Evolutionary conservation across 2,329 filamentous ascomycete genomes (phyloP).

Genomic region (Aspergillus sergii): DNA sequence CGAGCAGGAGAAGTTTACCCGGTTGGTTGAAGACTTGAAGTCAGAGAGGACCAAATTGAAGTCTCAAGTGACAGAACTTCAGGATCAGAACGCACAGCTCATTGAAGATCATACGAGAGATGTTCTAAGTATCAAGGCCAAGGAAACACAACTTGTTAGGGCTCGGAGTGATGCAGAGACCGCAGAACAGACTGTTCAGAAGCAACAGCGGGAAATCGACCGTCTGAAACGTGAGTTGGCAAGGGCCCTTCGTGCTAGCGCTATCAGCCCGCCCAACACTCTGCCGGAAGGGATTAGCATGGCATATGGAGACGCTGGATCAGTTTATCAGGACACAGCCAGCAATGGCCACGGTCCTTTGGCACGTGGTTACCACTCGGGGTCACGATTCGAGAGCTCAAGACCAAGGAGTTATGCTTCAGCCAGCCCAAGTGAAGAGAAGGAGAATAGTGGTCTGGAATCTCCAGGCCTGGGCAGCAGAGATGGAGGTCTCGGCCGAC

Average conservation of each 20-base stretch:
- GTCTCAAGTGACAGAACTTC: constrained; percentile 89
- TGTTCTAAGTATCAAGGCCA: constrained; percentile 94
- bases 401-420: constrained; percentile 47
- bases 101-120: constrained; percentile 98
- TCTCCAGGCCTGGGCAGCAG: constrained; percentile 36
- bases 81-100: constrained; percentile 93
- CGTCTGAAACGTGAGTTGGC: constrained; percentile 83
- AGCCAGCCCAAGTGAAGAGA: constrained; percentile 69
- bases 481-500: constrained; percentile 37
- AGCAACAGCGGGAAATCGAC: constrained; percentile 84
- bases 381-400: constrained; percentile 43
- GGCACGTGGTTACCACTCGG: constrained; percentile 40
- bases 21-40: constrained; percentile 77
- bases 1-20: constrained; percentile 76
- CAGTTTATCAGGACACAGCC: constrained; percentile 43
- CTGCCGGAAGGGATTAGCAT: constrained; percentile 56
- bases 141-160: constrained; percentile 94
- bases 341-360: constrained; percentile 32
- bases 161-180: constrained; percentile 88
- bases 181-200: constrained; percentile 82
- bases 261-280: constrained; percentile 40
- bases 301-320: constrained; percentile 53
- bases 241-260: constrained; percentile 48
- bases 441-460: constrained; percentile 63
- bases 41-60: constrained; percentile 79